Base-by-base conservation (phyloP, 164 flowering plant genomes). In the Protea cynaroides region DNA sequence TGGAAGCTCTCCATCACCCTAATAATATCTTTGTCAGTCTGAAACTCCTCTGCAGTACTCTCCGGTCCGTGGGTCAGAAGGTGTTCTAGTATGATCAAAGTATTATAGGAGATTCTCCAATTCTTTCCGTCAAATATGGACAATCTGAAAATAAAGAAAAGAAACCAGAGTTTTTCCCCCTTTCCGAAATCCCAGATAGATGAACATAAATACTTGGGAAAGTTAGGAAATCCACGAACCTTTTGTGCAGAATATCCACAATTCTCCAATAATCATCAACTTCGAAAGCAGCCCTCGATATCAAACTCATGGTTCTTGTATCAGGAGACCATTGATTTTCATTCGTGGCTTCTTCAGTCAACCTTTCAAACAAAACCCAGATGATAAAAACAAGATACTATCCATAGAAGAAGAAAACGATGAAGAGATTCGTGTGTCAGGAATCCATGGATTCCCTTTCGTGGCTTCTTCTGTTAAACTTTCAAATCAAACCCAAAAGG, bases 61-160 rank as follows among this genome's bases (percentile, higher is more conserved):
- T 80, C 90, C 15, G 98, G 97, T 61, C 98, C 98, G 80, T 90
- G 96, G 56, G 90, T 86, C 76, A 93, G 59, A 69, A 90, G 77
- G 72, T 87, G 88, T 65, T 89, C 96, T 25, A 93, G 73, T 21
- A 93, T 70, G 49, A 89, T 74, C 69, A 89, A 59, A 69, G 92
- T 82, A 64, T 87, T 81, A 72, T 93, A 89, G 18, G 91, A 77
- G 21, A 65, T 64, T 74, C 90, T 83, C 98, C 98, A 93, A 57
- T 81, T 76, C 63, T 76, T 86, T 51, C 68, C 78, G 64, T 89
- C 94, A 82, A 83, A 89, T 65, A 67, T 87, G n/a, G 54, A 56
- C 61, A 84, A 74, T 69, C 85, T 81, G 59, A 51, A 68, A 8
- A 43, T 29, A 29, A 10, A 66, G 44, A 50, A 21, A 64, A n/a